Percentiles rank a stretch among this genome's conserved stretches.
Conservation (phyloP, 2,329 filamentous ascomycete genomes). For the Myriosclerotinia curreyana region DNA sequence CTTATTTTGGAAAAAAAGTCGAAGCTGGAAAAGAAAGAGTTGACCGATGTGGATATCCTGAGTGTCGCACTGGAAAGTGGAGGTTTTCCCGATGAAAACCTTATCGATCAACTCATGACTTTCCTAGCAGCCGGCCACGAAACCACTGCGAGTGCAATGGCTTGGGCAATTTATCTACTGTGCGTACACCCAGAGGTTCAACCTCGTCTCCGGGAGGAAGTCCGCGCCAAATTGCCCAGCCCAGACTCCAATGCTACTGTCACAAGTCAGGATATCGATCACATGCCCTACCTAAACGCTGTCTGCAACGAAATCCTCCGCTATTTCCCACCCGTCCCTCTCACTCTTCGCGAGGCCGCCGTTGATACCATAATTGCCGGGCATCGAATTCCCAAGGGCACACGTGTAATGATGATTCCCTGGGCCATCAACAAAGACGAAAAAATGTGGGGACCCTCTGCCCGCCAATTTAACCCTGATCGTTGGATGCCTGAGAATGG, state of each 20-base stretch:
- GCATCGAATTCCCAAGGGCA: constrained; percentile 66
- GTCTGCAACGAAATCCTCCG: constrained; percentile 76
- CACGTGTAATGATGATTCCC: constrained; percentile 61
- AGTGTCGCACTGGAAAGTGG: constrained; percentile 76
- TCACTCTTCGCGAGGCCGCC: constrained; percentile 65
- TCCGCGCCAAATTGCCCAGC: constrained; percentile 59
- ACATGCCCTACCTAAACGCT: constrained; percentile 75
- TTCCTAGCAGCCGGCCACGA: constrained; percentile 82
- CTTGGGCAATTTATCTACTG: constrained; percentile 73
- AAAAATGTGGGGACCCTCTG: constrained; percentile 73
- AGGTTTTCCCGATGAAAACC: constrained; percentile 71
- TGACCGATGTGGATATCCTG: constrained; percentile 67
- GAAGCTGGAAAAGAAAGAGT: constrained; percentile 49
- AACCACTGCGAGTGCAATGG: constrained; percentile 71
- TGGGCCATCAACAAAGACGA: constrained; percentile 67
- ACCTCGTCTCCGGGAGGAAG: constrained; percentile 62
- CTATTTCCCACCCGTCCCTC: constrained; percentile 66
- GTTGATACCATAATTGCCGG: constrained; percentile 64
- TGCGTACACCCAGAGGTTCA: constrained; percentile 64
- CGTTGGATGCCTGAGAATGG: constrained; percentile 59
- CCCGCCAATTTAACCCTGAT: constrained; percentile 72
- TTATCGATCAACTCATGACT: constrained; percentile 89
- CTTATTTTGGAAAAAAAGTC: constrained; percentile 70
- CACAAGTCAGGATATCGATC: constrained; percentile 60
- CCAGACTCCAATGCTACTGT: constrained; percentile 44